Evolutionary conservation across 371 early-diverging fungal species (phyloP), one percentile per base, ranked within the genome.

Genomic region (Apophysomyces elegans): DNA sequence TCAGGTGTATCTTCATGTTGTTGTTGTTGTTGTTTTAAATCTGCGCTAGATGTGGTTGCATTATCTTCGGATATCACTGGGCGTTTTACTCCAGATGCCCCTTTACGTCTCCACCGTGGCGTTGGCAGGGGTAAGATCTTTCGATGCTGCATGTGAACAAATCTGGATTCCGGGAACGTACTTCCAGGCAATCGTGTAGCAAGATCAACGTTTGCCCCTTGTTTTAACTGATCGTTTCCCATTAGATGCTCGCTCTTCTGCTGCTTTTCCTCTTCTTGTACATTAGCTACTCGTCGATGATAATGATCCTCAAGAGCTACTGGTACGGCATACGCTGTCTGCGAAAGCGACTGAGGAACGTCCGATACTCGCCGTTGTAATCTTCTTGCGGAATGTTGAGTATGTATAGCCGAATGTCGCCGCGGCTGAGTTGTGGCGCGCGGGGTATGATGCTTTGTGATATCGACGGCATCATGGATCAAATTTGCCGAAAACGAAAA

Each of bases 71-170:
- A 21, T 50, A 21, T 50, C 21, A 16, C 54, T 50, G 54, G 21
- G 4, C 54, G 54, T 21, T 50, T 50, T 8, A 21, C 11, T 50
- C 54, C 54, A 50, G 54, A 50, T 9, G 21, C 21, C 41, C 56
- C 46, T 56, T 63, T 58, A 8, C 68, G 63, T 59, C 47, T 63
- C 68, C 68, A 68, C 39, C 68, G 63, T 26, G 68, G 63, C 41
- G 58, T 68, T 11, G 68, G 68, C 26, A 68, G 21, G 13, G 68
- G 68, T 35, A 68, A 58, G 8, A 68, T 68, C 36, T 68, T 68
- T 59, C 68, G 68, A 59, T 68, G 61, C 36, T 59, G 63, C 18
- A 68, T 26, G 18, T 58, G 65, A 9, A 44, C 35, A 16, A 41
- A 57, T 44, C 45, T 64, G 11, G 64, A 35, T 50, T 50, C 54